Evolutionary conservation across 805 yeast species (phyloP).

Genomic region (Barnettozyma sucrosica): DNA sequence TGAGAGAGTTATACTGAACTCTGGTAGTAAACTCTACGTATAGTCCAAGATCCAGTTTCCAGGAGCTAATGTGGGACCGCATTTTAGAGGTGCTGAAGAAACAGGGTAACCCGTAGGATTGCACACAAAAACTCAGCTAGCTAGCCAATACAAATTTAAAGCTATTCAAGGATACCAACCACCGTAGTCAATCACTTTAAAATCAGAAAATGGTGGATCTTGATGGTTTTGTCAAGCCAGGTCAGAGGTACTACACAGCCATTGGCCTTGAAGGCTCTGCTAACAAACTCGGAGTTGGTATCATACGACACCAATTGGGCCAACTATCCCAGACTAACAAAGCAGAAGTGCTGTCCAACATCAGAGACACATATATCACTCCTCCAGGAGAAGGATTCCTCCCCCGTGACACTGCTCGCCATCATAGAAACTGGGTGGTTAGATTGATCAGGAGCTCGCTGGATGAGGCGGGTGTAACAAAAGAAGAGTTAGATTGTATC

Average conservation of each 20-base stretch:
- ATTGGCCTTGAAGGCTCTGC: conserved; percentile 97
- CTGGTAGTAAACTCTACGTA: too few relatives aligned
- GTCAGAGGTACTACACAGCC: conserved; percentile 53
- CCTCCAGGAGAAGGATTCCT: conserved; percentile 98
- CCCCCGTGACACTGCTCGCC: conserved; percentile 95
- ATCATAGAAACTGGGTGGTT: conserved; percentile 92
- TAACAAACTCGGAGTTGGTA: conserved; percentile 91
- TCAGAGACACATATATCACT: conserved; percentile 89
- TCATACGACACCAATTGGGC: conserved; percentile 70
- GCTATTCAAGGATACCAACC: too few relatives aligned
- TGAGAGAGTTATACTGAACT: too few relatives aligned
- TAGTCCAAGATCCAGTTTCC: too few relatives aligned
- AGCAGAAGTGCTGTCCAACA: conserved; percentile 78
- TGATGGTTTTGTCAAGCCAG: conserved; percentile 39
- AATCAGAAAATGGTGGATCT: conserved; percentile 34
- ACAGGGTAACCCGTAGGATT: too few relatives aligned
- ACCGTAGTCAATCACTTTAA: too few relatives aligned
- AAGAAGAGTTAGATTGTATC: conserved; percentile 61
- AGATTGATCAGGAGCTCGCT: conserved; percentile 66
- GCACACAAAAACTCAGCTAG: too few relatives aligned
- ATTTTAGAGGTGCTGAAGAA: too few relatives aligned
- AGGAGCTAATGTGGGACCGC: too few relatives aligned
- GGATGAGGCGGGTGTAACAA: conserved; percentile 47
- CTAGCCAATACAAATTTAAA: too few relatives aligned
- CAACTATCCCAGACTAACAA: conserved; percentile 48